Evolutionary conservation across 1,139 yeast genomes (phyloP).

Genomic region (Suhomyces choctaworum): DNA sequence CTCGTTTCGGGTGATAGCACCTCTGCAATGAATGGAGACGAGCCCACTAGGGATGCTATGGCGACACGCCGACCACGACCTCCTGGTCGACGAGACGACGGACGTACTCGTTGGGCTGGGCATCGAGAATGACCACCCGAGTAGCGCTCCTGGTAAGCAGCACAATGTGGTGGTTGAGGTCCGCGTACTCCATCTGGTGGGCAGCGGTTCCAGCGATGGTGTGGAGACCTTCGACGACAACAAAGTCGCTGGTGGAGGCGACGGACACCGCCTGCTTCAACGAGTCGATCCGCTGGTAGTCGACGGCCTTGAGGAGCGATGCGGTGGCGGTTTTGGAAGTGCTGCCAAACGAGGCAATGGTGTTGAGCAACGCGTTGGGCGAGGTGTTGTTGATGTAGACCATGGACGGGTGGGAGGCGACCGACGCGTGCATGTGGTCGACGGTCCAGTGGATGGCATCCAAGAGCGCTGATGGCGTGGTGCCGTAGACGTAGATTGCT

Average conservation of each 20-base stretch:
- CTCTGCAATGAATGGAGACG: no score
- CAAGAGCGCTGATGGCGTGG: background rate
- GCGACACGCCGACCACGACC: background rate
- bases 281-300: conserved; percentile 11
- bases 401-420: background rate
- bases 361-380: conserved; percentile 10
- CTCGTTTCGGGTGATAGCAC: no score
- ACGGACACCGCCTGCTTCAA: conserved; percentile 2
- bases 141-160: conserved; percentile 2
- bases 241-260: background rate
- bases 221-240: conserved; percentile 11
- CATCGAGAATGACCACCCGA: conserved; percentile 8
- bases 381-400: conserved; percentile 13
- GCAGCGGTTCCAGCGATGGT: conserved; percentile 6
- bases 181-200: conserved; percentile 9
- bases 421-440: conserved; percentile 1
- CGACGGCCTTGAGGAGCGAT: conserved; percentile 8
- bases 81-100: conserved; percentile 7
- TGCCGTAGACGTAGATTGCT: conserved; percentile 5
- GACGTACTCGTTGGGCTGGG: conserved; percentile 5
- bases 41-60: no score
- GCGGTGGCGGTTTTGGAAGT: conserved; percentile 1
- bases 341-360: background rate
- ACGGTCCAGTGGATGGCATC: conserved; percentile 4
- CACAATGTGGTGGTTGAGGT: conserved; percentile 9